Conservation (phyloP, 148 eudicot genomes). For the Vaccinium corymbosum region DNA sequence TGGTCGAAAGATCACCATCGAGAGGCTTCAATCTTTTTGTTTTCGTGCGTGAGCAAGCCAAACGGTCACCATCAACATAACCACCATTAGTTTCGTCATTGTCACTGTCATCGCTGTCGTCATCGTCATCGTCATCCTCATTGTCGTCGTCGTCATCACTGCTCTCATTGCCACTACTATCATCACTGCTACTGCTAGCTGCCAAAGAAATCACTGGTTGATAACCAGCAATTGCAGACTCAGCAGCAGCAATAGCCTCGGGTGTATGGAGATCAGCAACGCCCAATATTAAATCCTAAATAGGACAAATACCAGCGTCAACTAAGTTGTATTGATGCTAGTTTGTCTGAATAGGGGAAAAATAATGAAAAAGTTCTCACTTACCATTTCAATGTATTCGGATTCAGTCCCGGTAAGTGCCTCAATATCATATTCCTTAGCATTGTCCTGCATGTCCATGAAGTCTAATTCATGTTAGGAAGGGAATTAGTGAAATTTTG, state of each 20-base stretch:
- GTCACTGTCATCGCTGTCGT: constrained; percentile 13
- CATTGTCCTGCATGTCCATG: constrained; percentile 48
- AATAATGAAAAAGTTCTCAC: not conserved
- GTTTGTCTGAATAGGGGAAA: not conserved
- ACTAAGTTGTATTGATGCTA: not conserved
- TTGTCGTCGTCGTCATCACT: not conserved
- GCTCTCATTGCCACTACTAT: constrained; percentile 5
- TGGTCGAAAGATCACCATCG: constrained; percentile 18
- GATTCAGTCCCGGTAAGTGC: constrained; percentile 68
- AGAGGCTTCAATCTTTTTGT: not conserved
- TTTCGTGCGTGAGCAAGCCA: not conserved
- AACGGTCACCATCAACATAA: constrained; percentile 16
- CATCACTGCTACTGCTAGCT: constrained; percentile 24
- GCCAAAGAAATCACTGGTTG: constrained; percentile 39
- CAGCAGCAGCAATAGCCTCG: constrained; percentile 84
- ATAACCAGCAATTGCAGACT: constrained; percentile 64
- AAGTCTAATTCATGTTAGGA: not conserved
- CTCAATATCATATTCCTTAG: constrained; percentile 66
- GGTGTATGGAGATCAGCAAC: constrained; percentile 90
- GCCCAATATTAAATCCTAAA: constrained; percentile 88
- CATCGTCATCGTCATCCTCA: not conserved
- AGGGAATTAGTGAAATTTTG: not conserved
- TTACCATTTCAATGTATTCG: constrained; percentile 86
- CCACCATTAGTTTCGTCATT: constrained; percentile 8
- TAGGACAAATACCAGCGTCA: not conserved